These are phyloP conservation scores for Sarcodon aspratus DNA, from an alignment of 768 basidiomycete genomes.

Conservation along the genomic window DNA sequence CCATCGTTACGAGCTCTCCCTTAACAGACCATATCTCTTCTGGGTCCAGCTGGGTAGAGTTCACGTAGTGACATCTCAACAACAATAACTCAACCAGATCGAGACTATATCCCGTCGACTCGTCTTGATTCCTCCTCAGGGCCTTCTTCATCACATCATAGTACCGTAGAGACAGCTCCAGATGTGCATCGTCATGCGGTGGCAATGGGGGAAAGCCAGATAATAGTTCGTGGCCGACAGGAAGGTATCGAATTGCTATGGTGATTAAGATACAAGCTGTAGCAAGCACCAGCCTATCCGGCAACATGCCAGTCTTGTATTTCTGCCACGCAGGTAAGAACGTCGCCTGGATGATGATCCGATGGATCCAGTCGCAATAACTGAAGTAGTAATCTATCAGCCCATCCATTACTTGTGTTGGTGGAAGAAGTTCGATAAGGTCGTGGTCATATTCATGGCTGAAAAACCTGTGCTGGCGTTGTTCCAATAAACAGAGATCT, in stretches of 20 bases:
- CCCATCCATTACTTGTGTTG: conserved; percentile 56
- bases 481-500: conserved; percentile 25
- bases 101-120: conserved; percentile 31
- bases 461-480: conserved; percentile 13
- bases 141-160: conserved; percentile 60
- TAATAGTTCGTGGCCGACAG: conserved; percentile 50
- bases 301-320: conserved; percentile 54
- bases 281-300: conserved; percentile 59
- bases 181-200: conserved; percentile 28
- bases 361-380: conserved; percentile 83
- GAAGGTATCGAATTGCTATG: conserved; percentile 62
- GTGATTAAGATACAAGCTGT: conserved; percentile 71
- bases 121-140: conserved; percentile 48
- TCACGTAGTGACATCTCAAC: conserved; percentile 60
- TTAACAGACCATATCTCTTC: conserved; percentile 75
- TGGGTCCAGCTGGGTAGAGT: conserved; percentile 59
- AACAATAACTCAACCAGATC: conserved; percentile 71
- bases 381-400: conserved; percentile 73
- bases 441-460: conserved; percentile 60
- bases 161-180: conserved; percentile 53
- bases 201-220: conserved; percentile 25
- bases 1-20: conserved; percentile 65
- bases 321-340: conserved; percentile 60
- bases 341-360: conserved; percentile 55
- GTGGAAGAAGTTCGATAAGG: conserved; percentile 54